Conservation (phyloP, 306 rosid genomes). For the Astragalus glycyphyllos region DNA sequence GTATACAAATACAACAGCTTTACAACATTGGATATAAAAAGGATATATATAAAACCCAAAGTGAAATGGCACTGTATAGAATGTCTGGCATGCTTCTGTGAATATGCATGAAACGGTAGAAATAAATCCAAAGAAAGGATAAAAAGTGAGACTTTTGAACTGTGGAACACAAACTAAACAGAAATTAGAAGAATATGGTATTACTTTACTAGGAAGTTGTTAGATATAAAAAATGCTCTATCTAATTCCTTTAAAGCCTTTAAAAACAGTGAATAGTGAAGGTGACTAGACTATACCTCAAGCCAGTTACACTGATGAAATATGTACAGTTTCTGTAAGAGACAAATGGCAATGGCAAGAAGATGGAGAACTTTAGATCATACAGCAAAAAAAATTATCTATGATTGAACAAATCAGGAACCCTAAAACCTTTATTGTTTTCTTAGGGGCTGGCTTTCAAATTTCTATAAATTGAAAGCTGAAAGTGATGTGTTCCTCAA, state of each 20-base stretch:
- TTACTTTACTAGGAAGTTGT: conserved; percentile 16
- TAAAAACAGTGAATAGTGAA: conserved; percentile 21
- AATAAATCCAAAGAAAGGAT: conserved; percentile 7
- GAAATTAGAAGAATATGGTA: neutral
- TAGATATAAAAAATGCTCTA: conserved; percentile 19
- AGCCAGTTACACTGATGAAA: conserved; percentile 28
- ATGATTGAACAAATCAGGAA: conserved; percentile 35
- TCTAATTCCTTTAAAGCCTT: conserved; percentile 28
- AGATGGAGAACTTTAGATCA: conserved; percentile 15
- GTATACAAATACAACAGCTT: no score
- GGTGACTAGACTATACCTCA: conserved; percentile 30
- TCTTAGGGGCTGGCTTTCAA: conserved; percentile 30
- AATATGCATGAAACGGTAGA: conserved; percentile 21
- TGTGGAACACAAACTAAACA: conserved; percentile 17
- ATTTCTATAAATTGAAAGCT: conserved; percentile 28
- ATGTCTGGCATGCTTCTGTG: neutral
- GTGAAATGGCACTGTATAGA: neutral
- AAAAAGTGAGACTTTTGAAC: neutral
- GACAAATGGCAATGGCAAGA: conserved; percentile 6
- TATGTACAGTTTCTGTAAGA: conserved; percentile 43
- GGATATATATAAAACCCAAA: no score
- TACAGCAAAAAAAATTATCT: conserved; percentile 38
- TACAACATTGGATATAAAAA: no score
- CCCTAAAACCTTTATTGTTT: conserved; percentile 33
- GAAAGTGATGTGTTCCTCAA: conserved; percentile 26